Evolutionary conservation across 306 rosid genomes (phyloP).

Genomic region (Mimosa pudica): DNA sequence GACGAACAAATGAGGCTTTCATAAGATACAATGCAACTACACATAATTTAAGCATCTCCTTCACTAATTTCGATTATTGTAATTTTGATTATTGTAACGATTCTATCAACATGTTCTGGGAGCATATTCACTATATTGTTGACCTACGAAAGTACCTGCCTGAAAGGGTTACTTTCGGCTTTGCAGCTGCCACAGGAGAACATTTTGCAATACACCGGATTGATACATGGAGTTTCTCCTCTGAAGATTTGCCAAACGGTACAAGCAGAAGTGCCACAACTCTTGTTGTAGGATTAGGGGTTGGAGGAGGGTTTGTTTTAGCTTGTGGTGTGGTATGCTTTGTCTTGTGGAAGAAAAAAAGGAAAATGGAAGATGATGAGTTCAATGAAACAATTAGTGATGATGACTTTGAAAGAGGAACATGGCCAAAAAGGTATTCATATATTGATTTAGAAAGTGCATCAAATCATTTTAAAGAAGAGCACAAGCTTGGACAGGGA

Average conservation of each 20-base stretch:
- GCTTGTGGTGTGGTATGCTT: neutral
- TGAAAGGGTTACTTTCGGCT: neutral
- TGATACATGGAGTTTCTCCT: neutral
- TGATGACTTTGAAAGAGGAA: neutral
- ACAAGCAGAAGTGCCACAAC: neutral
- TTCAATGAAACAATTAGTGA: neutral
- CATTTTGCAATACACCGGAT: neutral
- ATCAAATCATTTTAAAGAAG: neutral
- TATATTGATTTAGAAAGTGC: neutral
- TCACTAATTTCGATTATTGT: neutral
- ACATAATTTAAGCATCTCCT: neutral
- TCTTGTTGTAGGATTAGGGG: neutral
- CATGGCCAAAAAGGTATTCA: neutral
- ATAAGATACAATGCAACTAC: neutral
- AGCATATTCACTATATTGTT: neutral
- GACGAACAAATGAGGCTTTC: neutral
- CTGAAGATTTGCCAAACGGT: neutral
- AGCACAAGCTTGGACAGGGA: conserved; percentile 1
- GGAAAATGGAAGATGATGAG: neutral
- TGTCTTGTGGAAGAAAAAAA: neutral
- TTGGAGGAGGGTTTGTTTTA: neutral
- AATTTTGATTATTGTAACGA: neutral
- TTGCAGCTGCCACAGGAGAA: neutral
- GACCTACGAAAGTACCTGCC: neutral
- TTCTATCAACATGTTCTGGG: neutral